A percentile compares a stretch with the other conserved stretches of the same genome.
Conservation (phyloP, 2,329 filamentous ascomycete species). For the Chalaropsis ovoidea region DNA sequence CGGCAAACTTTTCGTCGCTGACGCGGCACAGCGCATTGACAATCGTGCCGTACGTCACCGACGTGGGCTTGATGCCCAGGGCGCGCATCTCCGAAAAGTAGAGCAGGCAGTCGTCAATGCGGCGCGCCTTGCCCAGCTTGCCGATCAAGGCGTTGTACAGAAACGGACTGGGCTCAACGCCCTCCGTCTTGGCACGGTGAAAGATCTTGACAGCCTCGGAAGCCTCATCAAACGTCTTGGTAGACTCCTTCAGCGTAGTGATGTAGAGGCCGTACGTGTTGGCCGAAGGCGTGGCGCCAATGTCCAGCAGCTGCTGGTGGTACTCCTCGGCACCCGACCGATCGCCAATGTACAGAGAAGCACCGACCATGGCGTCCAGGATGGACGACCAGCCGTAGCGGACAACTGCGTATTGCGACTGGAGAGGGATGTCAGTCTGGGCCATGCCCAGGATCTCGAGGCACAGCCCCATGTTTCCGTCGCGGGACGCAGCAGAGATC, state of each 20-base stretch:
- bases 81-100: constrained; percentile 97
- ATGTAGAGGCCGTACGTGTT: constrained; percentile 99
- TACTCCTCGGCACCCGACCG: constrained; percentile 72
- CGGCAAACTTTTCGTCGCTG: constrained; percentile 93
- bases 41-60: constrained; percentile 94
- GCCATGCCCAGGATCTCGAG: constrained; percentile 85
- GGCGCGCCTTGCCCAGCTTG: constrained; percentile 93
- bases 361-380: constrained; percentile 90
- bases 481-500: constrained; percentile 78
- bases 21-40: constrained; percentile 96
- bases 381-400: constrained; percentile 95
- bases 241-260: constrained; percentile 94
- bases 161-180: constrained; percentile 92
- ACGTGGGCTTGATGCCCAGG: constrained; percentile 86
- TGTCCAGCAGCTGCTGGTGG: constrained; percentile 82
- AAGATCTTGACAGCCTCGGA: constrained; percentile 97
- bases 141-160: constrained; percentile 96
- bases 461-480: constrained; percentile 69
- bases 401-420: constrained; percentile 74
- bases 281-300: constrained; percentile 83
- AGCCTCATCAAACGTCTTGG: constrained; percentile 95
- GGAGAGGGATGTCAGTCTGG: constrained; percentile 73
- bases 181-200: constrained; percentile 82
- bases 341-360: constrained; percentile 73
- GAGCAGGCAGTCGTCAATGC: constrained; percentile 94